phyloP scores from a whole-genome alignment of 371 early-diverging fungal genomes.

The Syncephalastrum monosporum region DNA sequence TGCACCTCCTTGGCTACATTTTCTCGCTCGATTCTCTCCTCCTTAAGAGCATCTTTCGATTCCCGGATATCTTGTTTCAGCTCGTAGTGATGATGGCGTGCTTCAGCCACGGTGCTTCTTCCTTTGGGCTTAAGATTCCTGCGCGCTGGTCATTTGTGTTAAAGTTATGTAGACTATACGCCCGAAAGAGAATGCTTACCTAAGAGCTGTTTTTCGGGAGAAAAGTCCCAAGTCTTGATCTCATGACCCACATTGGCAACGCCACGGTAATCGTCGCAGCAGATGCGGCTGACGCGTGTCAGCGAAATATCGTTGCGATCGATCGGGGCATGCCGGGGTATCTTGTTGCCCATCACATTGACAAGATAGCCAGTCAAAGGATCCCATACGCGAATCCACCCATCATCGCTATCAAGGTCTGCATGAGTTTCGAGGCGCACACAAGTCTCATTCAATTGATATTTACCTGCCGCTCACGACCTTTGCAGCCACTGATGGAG shows the following conservation, averaged over 20 bases:
- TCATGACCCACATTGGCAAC: conserved; percentile 46
- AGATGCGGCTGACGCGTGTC: conserved; percentile 43
- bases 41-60: conserved; percentile 26
- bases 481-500: conserved; percentile 46
- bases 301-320: conserved; percentile 36
- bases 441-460: too few species aligned
- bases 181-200: background rate
- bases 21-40: conserved; percentile 35
- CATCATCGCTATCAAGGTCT: conserved; percentile 40
- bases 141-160: background rate
- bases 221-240: conserved; percentile 44
- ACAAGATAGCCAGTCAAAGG: conserved; percentile 38
- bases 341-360: conserved; percentile 26
- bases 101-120: conserved; percentile 6
- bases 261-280: conserved; percentile 46
- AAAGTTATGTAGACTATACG: background rate
- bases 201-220: too few species aligned
- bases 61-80: conserved; percentile 43
- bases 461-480: conserved; percentile 44
- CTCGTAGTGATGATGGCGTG: conserved; percentile 32
- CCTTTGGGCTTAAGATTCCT: conserved; percentile 26
- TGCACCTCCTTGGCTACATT: conserved; percentile 21
- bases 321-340: conserved; percentile 38
- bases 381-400: conserved; percentile 57
- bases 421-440: too few species aligned